Evolutionary conservation across 441 rosid genomes (phyloP).

Genomic region (Breynia disticha): DNA sequence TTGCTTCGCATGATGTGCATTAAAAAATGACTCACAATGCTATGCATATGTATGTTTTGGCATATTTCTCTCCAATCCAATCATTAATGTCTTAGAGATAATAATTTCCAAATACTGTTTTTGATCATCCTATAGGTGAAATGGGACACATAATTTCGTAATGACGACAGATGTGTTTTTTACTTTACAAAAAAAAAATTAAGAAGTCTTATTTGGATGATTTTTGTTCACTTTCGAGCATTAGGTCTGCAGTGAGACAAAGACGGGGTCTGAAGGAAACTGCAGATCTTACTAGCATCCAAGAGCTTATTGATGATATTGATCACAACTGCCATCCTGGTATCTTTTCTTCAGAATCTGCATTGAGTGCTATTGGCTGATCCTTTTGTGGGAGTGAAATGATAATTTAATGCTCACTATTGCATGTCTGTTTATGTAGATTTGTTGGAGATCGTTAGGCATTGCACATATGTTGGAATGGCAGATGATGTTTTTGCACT

Average conservation of each 20-base stretch:
- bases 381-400: conserved; percentile 5
- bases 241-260: conserved; percentile 68
- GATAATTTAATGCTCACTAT: conserved; percentile 3
- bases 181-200: not conserved
- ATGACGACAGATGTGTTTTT: not conserved
- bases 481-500: conserved; percentile 84
- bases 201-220: not conserved
- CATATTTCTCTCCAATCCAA: no score
- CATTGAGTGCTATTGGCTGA: conserved; percentile 7
- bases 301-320: conserved; percentile 58
- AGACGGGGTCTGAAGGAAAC: conserved; percentile 89
- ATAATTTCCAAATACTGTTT: no score
- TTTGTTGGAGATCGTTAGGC: conserved; percentile 61
- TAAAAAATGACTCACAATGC: no score
- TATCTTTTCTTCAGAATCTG: conserved; percentile 18
- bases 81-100: no score
- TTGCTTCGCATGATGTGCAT: no score
- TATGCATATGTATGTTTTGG: no score
- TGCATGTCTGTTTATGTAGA: conserved; percentile 33
- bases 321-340: conserved; percentile 67
- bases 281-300: conserved; percentile 91
- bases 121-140: no score
- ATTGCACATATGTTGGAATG: conserved; percentile 95
- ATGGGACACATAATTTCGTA: no score
- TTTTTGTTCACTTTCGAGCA: conserved; percentile 1